Evolutionary conservation across 2,329 filamentous ascomycete genomes (phyloP), one percentile per base, ranked within the genome.

Genomic region (Fonsecaea pedrosoi): DNA sequence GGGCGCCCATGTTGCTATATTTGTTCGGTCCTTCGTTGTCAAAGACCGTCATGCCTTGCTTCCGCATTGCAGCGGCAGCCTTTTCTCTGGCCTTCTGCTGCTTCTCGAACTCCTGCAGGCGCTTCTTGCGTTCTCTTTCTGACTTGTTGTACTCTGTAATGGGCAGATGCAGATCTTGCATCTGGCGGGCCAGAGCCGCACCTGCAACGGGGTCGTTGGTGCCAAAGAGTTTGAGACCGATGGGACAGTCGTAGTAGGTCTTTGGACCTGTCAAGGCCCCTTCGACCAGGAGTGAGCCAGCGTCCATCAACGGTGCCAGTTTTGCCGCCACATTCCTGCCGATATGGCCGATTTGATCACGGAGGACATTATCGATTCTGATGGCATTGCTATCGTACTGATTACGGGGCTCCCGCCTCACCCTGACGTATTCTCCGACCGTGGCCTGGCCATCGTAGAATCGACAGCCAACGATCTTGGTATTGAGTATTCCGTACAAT

Each of bases 331-430:
- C 74, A 0, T 79, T 82, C 12, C 87, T 83, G 6, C 91, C 90
- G 48, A 96, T 82, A 77, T 96, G 92, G 0, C 92, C 92, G 72
- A 96, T 91, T 73, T 96, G 92, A 7, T 78, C 76, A 15, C 87
- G 85, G 74, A 90, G 85, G 13, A 94, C 91, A 76, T 95, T 96
- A 73, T 91, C 84, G 1, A 96, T 86, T 4, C 87, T 86, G 65
- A 96, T 92, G 0, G 92, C 92, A 78, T 95, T 95, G 5, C 72
- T 69, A 74, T 95, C 91, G 74, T 90, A 91, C 71, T 79, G 81
- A 73, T 94, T 94, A 1, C 77, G 74, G 1, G 90, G 89, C 74
- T 94, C 89, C 74, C 91, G 82, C 40, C 80, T 81, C 62, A 90
- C 80, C 55, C 89, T 77, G 2, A 92, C 87, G 61, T 85, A 81